Base-by-base conservation (phyloP, 768 basidiomycete genomes). In the Pleurotus ostreatus region DNA sequence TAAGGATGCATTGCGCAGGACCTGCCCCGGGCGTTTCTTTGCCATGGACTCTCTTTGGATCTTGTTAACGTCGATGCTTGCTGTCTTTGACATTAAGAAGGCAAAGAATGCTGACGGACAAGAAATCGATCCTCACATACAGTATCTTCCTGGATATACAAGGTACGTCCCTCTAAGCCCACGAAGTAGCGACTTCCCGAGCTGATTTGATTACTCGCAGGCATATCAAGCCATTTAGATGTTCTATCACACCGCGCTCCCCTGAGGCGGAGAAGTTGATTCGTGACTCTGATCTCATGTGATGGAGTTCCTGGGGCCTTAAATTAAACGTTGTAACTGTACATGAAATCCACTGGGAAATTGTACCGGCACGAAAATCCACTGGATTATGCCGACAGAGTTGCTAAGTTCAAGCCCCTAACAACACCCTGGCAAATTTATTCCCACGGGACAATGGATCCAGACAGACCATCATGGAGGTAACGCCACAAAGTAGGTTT, bases 11-110 rank as follows among this genome's bases (percentile, higher is more conserved):
- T 51, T 16, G 30, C 7, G 11, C 46, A 78, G 78, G 40, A 62
- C 71, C 37, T 81, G 79, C 61, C 78, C 78, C 2, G 77, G 79
- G 5, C 68, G 71, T 18, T 71, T 68, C 63, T 63, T 80, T 4
- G 79, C 75, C 25, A 65, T 70, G 38, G 75, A 76, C 61, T 71
- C 72, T 5, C 46, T 79, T 16, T 80, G 74, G 72, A 74, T 79
- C 20, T 62, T 71, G 5, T 63, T 76, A 6, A 72, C 74, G 16
- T 73, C 71, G 2, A 63, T 76, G n/a, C 62, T 80, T 16, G 55
- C 71, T 2, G 70, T 73, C 3, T 79, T 72, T 62, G 61, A 66
- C 16, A 74, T 80, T 23, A 60, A 68, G 22, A 73, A 70, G 55
- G 63, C 73, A n/a, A 55, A 66, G 12, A 70, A 74, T 55, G 66